Evolutionary conservation across 768 basidiomycete genomes (phyloP).

Genomic region (Mycena filopes): DNA sequence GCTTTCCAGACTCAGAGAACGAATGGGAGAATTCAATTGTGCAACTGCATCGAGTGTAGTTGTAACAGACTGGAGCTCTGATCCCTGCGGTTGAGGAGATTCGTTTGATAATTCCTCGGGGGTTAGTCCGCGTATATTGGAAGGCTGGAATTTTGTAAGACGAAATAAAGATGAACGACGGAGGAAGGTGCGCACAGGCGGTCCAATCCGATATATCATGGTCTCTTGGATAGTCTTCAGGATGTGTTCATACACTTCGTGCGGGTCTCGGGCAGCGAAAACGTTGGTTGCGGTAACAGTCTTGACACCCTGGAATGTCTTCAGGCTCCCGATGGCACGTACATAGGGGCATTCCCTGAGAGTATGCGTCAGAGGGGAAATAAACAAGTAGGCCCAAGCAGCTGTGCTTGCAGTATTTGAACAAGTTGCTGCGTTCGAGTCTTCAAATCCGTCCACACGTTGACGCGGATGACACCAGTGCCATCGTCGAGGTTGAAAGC

Average conservation of each 20-base stretch:
- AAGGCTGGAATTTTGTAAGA: background rate
- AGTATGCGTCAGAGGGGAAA: background rate
- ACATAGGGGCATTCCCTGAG: conserved; percentile 14
- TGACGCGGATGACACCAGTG: background rate
- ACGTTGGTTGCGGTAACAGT: conserved; percentile 37
- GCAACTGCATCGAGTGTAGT: background rate
- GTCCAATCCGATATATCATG: conserved; percentile 30
- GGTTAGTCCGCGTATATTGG: background rate
- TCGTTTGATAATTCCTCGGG: background rate
- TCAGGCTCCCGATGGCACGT: conserved; percentile 41
- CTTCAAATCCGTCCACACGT: conserved; percentile 12
- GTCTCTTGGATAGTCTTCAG: conserved; percentile 38
- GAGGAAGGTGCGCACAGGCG: conserved; percentile 29
- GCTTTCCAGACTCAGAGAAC: background rate
- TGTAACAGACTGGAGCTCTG: no score
- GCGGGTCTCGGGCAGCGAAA: conserved; percentile 30
- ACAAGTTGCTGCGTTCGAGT: background rate
- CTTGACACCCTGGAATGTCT: conserved; percentile 30
- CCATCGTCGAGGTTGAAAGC: conserved; percentile 5
- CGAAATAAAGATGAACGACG: background rate
- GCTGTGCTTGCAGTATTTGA: conserved; percentile 14
- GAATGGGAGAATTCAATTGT: background rate
- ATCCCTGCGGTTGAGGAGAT: no score
- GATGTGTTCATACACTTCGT: conserved; percentile 44
- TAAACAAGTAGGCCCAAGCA: background rate